A percentile compares a stretch with the other conserved stretches of the same genome.
These are phyloP conservation scores for Cladosporium cucumerinum DNA, from an alignment of 2,329 filamentous ascomycete species.

Conservation along the genomic window DNA sequence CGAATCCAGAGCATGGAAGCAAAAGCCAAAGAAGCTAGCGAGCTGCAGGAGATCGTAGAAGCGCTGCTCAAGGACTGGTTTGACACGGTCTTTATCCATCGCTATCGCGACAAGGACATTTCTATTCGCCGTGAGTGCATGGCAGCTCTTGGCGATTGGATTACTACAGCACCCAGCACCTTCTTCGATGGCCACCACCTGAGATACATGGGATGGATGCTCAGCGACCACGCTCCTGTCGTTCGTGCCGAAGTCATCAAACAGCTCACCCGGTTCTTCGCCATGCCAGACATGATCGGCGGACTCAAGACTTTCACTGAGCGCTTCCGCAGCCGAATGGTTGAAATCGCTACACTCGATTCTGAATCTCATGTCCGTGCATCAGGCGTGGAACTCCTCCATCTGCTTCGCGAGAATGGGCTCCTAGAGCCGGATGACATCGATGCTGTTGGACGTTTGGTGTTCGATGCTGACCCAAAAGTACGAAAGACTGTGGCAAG, in stretches of 20 bases:
- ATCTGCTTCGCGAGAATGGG: constrained; percentile 76
- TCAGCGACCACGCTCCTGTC: constrained; percentile 73
- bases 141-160: constrained; percentile 83
- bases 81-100: constrained; percentile 88
- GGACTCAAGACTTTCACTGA: constrained; percentile 88
- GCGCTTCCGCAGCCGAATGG: constrained; percentile 77
- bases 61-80: constrained; percentile 79
- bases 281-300: constrained; percentile 71
- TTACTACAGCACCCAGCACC: constrained; percentile 74
- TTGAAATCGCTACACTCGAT: constrained; percentile 90
- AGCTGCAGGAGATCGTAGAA: constrained; percentile 67
- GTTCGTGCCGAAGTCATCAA: constrained; percentile 83
- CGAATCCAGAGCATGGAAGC: constrained; percentile 70
- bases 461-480: constrained; percentile 81
- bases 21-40: constrained; percentile 66
- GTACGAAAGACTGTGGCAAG: constrained; percentile 84
- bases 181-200: constrained; percentile 91
- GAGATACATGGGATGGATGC: constrained; percentile 90
- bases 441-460: constrained; percentile 78
- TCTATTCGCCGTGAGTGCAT: constrained; percentile 87
- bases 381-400: constrained; percentile 74
- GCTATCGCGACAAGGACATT: constrained; percentile 90
- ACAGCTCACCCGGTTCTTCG: constrained; percentile 76
- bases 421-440: constrained; percentile 89
- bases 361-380: constrained; percentile 77